Percentiles rank a stretch among this genome's conserved stretches.
phyloP scores from a whole-genome alignment of 2,329 filamentous ascomycete species.

The Arthroderma uncinatum region DNA sequence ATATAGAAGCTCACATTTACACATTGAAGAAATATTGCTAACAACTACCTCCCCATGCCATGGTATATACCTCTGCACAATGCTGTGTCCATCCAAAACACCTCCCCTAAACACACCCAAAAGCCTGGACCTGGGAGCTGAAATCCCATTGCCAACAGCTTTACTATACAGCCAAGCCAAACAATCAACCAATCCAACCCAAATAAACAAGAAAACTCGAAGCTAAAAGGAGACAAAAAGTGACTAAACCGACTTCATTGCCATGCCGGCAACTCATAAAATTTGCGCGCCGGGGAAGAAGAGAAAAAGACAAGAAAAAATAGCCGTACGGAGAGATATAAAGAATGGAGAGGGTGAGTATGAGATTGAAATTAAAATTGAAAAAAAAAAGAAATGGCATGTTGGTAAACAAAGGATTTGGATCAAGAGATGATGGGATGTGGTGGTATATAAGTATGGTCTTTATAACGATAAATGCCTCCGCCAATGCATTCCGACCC shows the following conservation, averaged over 20 bases:
- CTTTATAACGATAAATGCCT: background rate
- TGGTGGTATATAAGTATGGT: background rate
- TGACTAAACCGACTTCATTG: too few relatives aligned
- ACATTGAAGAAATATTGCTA: background rate
- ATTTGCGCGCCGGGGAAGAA: background rate
- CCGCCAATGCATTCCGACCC: background rate
- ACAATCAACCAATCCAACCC: background rate
- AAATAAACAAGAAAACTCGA: background rate
- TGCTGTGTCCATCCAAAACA: background rate
- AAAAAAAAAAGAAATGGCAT: background rate
- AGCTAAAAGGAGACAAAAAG: background rate
- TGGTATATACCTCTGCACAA: slow-evolving; percentile 1
- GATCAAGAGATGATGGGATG: background rate
- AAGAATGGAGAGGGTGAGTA: too few relatives aligned
- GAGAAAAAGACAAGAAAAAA: background rate
- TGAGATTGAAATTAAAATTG: too few relatives aligned
- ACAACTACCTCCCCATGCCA: background rate
- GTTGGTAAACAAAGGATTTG: background rate
- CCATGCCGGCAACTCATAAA: too few relatives aligned
- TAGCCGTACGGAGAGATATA: background rate
- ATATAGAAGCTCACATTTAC: background rate
- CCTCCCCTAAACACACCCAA: background rate
- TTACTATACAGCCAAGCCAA: background rate
- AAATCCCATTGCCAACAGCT: background rate
- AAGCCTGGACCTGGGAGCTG: background rate